Conservation (phyloP, 139 green algal species). For the Tetraselmis striata region DNA sequence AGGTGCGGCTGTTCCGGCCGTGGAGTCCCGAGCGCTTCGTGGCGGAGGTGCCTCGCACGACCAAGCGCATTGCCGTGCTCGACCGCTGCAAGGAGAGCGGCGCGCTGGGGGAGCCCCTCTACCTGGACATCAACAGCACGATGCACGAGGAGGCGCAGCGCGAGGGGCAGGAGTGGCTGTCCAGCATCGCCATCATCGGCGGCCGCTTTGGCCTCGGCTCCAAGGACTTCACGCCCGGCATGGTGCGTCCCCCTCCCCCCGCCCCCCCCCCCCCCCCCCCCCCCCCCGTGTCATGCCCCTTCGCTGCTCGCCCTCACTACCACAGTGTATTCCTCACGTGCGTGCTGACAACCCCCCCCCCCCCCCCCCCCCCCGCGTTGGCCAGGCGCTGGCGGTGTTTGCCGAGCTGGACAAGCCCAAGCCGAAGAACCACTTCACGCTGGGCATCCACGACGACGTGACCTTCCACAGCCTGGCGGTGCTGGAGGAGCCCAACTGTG, state of each 20-base stretch:
- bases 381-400: slow-evolving; percentile 38
- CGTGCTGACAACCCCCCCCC: too few relatives aligned
- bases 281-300: too few relatives aligned
- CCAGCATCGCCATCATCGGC: slow-evolving; percentile 21
- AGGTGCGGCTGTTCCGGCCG: slow-evolving; percentile 44
- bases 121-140: slow-evolving; percentile 19
- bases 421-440: slow-evolving; percentile 26
- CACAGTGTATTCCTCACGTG: too few relatives aligned
- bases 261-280: too few relatives aligned
- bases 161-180: not conserved
- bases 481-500: slow-evolving; percentile 17
- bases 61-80: slow-evolving; percentile 32
- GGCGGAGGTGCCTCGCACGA: slow-evolving; percentile 27
- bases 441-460: slow-evolving; percentile 45
- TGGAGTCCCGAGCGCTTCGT: slow-evolving; percentile 41
- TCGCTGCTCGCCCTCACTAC: too few relatives aligned
- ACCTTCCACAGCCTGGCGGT: slow-evolving; percentile 29
- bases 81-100: slow-evolving; percentile 53
- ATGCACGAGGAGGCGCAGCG: not conserved
- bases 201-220: slow-evolving; percentile 48
- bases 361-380: too few relatives aligned
- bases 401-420: slow-evolving; percentile 33
- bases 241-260: too few relatives aligned
- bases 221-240: slow-evolving; percentile 55
- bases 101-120: slow-evolving; percentile 20